Evolutionary conservation across 331 rosid species (phyloP), one percentile per base, ranked within the genome.

Genomic region (Malus hybrid): DNA sequence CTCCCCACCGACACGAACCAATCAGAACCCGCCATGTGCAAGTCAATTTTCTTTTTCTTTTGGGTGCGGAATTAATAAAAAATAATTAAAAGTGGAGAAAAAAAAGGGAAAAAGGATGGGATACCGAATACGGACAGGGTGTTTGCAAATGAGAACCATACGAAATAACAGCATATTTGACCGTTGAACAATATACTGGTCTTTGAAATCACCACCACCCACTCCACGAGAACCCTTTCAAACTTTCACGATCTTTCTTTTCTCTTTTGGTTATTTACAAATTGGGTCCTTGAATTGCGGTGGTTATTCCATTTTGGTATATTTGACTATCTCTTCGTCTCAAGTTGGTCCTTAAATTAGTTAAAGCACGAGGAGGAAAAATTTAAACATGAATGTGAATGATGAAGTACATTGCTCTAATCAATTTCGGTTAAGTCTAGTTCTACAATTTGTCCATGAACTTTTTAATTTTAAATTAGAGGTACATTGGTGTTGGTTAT

Each of bases 111-210:
- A 33, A 3, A 36, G 29, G 57, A 27, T 9, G 59, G 22, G 71
- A 65, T 24, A 63, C 13, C 78, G 32, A 71, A 78, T 66, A 61
- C 1, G 28, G 84, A 83, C 83, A 65, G 6, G n/a, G 86, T 76
- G 79, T 46, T 28, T 0, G 27, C 34, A 52, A 69, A 64, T 27
- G 18, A 63, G 59, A 36, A 12, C 81, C 71, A 63, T 61, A 68
- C 34, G 55, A 69, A 62, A 36, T 27, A 67, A 42, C 14, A 44
- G 75, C 72, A 65, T 62, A 74, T 78, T 84, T 85, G 88, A 85
- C 85, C 83, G 69, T 85, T 81, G 75, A 85, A 71, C 77, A 33
- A 7, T 54, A 42, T 7, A 16, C 42, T 70, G 27, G 24, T 50
- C 67, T 1, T 33, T 15, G 18, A 59, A 56, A 56, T 55, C 18